Evolutionary conservation across 2,329 filamentous ascomycete species (phyloP).

Genomic region (Phyllosticta paracitricarpa): DNA sequence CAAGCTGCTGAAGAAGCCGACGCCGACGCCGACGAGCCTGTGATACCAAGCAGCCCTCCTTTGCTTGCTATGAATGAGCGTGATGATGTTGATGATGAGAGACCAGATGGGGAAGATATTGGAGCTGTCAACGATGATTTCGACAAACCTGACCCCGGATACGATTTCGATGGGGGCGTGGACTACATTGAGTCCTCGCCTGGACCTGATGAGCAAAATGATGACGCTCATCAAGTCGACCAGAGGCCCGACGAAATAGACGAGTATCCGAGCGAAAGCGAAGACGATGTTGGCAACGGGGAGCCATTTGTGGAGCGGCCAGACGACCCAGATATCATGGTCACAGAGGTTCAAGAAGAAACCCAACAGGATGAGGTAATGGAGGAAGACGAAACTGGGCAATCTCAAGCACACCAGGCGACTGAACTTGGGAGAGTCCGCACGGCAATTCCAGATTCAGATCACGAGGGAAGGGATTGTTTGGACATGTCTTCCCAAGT

Average conservation of each 20-base stretch:
- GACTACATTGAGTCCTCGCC: constrained; percentile 5
- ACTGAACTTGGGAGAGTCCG: not conserved
- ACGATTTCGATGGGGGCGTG: not conserved
- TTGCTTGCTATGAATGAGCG: constrained; percentile 17
- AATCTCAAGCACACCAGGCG: not conserved
- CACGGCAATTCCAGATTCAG: constrained; percentile 3
- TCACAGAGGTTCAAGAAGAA: not conserved
- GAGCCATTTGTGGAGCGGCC: not conserved
- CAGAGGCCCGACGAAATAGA: not conserved
- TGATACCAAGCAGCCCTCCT: constrained; percentile 28
- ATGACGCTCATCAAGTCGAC: not conserved
- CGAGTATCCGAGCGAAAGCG: not conserved
- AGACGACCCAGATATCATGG: not conserved
- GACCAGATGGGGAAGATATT: not conserved
- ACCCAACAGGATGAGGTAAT: not conserved
- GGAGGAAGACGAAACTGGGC: not conserved
- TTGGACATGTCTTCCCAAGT: not conserved
- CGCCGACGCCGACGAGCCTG: constrained; percentile 19
- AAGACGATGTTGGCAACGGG: not conserved
- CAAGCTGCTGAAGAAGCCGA: constrained; percentile 12
- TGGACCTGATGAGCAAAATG: not conserved
- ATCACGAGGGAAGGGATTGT: not conserved
- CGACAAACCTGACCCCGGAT: constrained; percentile 7
- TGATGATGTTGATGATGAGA: constrained; percentile 15
- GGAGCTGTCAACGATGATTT: constrained; percentile 5